Evolutionary conservation across 768 basidiomycete genomes (phyloP).

Genomic region (Infundibulicybe gibba): DNA sequence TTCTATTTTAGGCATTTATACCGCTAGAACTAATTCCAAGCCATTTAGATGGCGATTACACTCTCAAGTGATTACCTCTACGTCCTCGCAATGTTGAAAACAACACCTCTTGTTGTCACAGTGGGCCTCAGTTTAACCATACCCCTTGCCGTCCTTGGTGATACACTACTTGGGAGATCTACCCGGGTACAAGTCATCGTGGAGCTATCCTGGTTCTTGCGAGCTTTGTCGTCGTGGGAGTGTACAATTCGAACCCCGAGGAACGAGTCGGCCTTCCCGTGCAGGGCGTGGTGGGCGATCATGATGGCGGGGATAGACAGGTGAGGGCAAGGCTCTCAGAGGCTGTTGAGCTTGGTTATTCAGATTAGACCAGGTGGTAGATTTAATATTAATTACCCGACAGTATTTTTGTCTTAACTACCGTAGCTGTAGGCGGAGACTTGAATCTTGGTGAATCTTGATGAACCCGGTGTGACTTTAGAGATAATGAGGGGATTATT

Average conservation of each 20-base stretch:
- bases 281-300: slow-evolving; percentile 1
- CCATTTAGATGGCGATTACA: slow-evolving; percentile 76
- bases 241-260: slow-evolving; percentile 37
- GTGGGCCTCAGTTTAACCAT: slow-evolving; percentile 90
- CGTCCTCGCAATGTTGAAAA: slow-evolving; percentile 92
- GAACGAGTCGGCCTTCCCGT: background rate
- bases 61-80: slow-evolving; percentile 81
- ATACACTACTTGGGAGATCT: slow-evolving; percentile 60
- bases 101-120: slow-evolving; percentile 93
- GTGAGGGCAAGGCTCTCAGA: no score
- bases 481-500: no score
- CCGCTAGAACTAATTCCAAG: slow-evolving; percentile 25
- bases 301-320: background rate
- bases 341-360: no score
- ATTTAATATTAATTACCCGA: background rate
- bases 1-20: slow-evolving; percentile 6
- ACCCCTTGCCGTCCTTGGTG: slow-evolving; percentile 84
- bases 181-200: slow-evolving; percentile 56
- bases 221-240: slow-evolving; percentile 74
- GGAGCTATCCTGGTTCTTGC: slow-evolving; percentile 71
- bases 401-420: no score
- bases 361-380: background rate
- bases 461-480: no score
- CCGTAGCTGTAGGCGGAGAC: no score
- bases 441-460: no score